These are phyloP conservation scores for Uronychia setigera DNA, from an alignment of 73 alveolate species.

Conservation along the genomic window DNA sequence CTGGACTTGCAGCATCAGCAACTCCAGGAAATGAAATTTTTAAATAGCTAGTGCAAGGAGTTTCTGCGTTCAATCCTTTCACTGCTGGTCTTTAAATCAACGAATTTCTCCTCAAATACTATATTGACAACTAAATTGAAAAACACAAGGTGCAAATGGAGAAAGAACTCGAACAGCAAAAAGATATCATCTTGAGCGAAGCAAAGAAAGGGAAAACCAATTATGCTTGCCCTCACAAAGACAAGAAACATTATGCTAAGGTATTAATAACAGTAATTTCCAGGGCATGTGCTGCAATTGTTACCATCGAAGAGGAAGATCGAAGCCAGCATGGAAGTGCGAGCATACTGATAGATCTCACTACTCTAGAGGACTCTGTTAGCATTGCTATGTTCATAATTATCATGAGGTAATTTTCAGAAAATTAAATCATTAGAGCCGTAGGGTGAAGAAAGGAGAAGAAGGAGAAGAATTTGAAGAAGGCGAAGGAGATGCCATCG, in stretches of 20 bases:
- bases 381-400: constrained; percentile 54
- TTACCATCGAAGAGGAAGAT: constrained; percentile 81
- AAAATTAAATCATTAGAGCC: too few species aligned
- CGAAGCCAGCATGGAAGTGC: constrained; percentile 81
- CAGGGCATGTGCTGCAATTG: constrained; percentile 85
- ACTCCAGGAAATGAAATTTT: background rate
- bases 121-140: background rate
- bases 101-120: background rate
- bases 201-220: background rate
- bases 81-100: background rate
- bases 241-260: constrained; percentile 84
- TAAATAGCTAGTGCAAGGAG: background rate
- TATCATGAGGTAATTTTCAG: constrained; percentile 20
- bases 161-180: background rate
- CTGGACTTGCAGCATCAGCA: background rate
- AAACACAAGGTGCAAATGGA: background rate
- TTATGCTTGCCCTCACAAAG: constrained; percentile 73
- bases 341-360: constrained; percentile 69
- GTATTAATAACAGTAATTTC: background rate
- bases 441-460: too few species aligned
- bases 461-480: too few species aligned
- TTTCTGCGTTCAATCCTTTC: background rate
- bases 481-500: too few species aligned
- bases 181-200: background rate
- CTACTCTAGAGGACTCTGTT: constrained; percentile 70